Evolutionary conservation across 345 rosid species (phyloP), one percentile per base, ranked within the genome.

Genomic region (Arabidopsis arenosa): DNA sequence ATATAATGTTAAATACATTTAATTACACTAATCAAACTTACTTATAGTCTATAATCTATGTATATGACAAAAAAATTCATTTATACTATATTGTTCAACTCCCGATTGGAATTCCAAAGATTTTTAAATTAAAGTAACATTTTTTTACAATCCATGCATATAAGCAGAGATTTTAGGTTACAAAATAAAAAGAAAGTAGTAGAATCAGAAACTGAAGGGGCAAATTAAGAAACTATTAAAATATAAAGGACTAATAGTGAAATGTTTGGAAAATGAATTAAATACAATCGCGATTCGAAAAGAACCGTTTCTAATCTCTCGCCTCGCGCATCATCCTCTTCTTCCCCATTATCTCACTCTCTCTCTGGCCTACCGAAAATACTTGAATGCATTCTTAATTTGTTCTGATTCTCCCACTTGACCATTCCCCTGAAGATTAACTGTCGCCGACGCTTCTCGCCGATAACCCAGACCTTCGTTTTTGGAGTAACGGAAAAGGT

Each of bases 371-470:
- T 65, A 64, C 68, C 62, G 21, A 52, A 62, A 48, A 6, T 21
- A 13, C 40, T 61, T 51, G n/a, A 75, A 68, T 61, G 70, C 54
- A 1, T 30, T 75, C 48, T 57, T 63, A 37, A 71, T 64, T 64
- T 77, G 67, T 71, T 71, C 56, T 59, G 49, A 65, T 66, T 66
- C 71, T 21, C 66, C 76, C 73, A 71, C 73, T 78, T 66, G 52
- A 40, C 55, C 48, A 7, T 28, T 35, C 64, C 61, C 74, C 18
- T 68, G 49, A 53, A 61, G 40, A 48, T 56, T 7, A 70, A 63
- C 66, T 30, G 2, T 2, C 12, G 33, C 77, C 58, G 73, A 66
- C 80, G 63, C 56, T 71, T 55, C 59, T 54, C 63, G 5, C 17
- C 57, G 39, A 33, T 51, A 36, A 47, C 44, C 3, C 63, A 3